Evolutionary conservation across 2,329 filamentous ascomycete genomes (phyloP).

Genomic region (Xylariaceae sp.): DNA sequence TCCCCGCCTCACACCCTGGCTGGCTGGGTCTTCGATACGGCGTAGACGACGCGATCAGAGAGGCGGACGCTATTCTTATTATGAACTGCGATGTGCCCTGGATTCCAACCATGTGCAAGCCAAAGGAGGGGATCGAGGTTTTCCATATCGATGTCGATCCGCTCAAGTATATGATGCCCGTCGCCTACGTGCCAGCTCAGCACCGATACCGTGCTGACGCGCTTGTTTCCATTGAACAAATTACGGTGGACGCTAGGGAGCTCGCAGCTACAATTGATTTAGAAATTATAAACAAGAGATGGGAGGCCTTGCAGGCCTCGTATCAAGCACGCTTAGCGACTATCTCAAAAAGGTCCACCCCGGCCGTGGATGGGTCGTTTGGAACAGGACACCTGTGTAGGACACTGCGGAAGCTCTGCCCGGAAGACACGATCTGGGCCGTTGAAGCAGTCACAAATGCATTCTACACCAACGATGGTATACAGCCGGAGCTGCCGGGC

Average conservation of each 20-base stretch:
- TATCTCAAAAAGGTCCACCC: constrained; percentile 53
- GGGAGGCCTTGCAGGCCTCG: constrained; percentile 49
- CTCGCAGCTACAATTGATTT: constrained; percentile 38
- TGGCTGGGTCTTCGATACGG: constrained; percentile 70
- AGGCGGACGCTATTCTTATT: constrained; percentile 78
- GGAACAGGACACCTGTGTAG: constrained; percentile 44
- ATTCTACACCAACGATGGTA: constrained; percentile 58
- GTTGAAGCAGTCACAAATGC: constrained; percentile 71
- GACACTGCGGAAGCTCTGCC: constrained; percentile 34
- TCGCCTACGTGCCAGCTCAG: constrained; percentile 64
- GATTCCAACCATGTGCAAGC: constrained; percentile 71
- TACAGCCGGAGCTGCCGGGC: constrained; percentile 52
- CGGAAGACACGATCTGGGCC: constrained; percentile 59
- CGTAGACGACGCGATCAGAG: constrained; percentile 63
- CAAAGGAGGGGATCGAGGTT: constrained; percentile 46
- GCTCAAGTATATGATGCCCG: constrained; percentile 65
- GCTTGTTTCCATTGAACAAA: constrained; percentile 59
- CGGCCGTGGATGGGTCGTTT: constrained; percentile 57
- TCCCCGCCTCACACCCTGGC: constrained; percentile 63
- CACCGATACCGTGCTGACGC: constrained; percentile 63
- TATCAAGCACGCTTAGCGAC: constrained; percentile 54
- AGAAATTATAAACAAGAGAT: constrained; percentile 38
- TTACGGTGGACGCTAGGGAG: constrained; percentile 48
- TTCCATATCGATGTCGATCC: constrained; percentile 63
- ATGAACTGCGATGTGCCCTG: constrained; percentile 89